These are phyloP conservation scores for Candida railenensis DNA, from an alignment of 805 yeast genomes.

Conservation along the genomic window DNA sequence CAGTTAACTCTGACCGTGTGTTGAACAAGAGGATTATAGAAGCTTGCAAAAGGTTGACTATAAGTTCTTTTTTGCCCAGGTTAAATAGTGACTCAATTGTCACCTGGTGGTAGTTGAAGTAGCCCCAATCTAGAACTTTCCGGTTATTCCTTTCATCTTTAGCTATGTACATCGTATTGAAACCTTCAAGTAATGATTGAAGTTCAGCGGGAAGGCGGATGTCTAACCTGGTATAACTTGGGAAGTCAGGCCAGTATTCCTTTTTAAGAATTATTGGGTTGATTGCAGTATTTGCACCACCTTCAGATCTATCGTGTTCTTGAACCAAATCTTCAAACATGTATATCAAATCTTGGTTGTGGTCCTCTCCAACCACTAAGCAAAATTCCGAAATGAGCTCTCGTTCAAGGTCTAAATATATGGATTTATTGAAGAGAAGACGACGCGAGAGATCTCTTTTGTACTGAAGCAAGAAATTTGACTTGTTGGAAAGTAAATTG, in stretches of 20 bases:
- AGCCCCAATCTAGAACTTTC: slow-evolving; percentile 41
- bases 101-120: slow-evolving; percentile 41
- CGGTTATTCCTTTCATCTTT: slow-evolving; percentile 20
- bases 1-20: slow-evolving; percentile 12
- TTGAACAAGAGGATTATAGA: slow-evolving; percentile 39
- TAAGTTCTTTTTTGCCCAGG: slow-evolving; percentile 28
- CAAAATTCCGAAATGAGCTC: slow-evolving; percentile 23
- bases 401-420: slow-evolving; percentile 17
- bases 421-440: slow-evolving; percentile 24
- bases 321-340: slow-evolving; percentile 36
- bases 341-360: slow-evolving; percentile 23
- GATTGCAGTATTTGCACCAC: background rate
- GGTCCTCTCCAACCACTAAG: slow-evolving; percentile 30
- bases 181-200: slow-evolving; percentile 16
- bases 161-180: slow-evolving; percentile 18
- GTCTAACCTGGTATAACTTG: slow-evolving; percentile 18
- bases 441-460: slow-evolving; percentile 37
- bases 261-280: slow-evolving; percentile 32
- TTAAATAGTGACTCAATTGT: slow-evolving; percentile 30
- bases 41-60: slow-evolving; percentile 45
- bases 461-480: slow-evolving; percentile 28
- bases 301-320: slow-evolving; percentile 16
- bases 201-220: slow-evolving; percentile 25
- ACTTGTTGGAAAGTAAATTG: slow-evolving; percentile 32
- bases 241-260: slow-evolving; percentile 42